These are phyloP conservation scores for Septoria linicola DNA, from an alignment of 2,329 filamentous ascomycete genomes.

Conservation along the genomic window DNA sequence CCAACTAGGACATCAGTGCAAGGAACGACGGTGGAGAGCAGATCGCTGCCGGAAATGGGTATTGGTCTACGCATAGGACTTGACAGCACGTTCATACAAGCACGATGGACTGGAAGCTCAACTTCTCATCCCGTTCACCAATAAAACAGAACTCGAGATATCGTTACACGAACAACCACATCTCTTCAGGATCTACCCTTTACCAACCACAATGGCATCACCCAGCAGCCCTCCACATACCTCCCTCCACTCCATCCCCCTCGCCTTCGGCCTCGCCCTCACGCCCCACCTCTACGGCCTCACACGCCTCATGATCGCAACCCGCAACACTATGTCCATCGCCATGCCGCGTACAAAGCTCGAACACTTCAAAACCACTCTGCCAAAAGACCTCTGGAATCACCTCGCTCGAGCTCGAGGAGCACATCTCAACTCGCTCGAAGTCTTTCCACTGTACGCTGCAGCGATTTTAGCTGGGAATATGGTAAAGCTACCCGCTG, in stretches of 20 bases:
- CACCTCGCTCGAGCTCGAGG: conserved; percentile 29
- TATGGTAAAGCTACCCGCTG: conserved; percentile 22
- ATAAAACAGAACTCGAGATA: too few species aligned
- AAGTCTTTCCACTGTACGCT: conserved; percentile 44
- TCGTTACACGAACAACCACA: too few species aligned
- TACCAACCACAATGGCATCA: too few species aligned
- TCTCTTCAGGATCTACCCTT: too few species aligned
- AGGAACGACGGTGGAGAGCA: too few species aligned
- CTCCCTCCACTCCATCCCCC: conserved; percentile 12
- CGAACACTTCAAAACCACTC: conserved; percentile 29
- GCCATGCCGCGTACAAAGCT: conserved; percentile 32
- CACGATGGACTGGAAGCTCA: too few species aligned
- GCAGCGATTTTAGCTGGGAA: conserved; percentile 38
- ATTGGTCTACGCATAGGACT: too few species aligned
- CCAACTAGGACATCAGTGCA: too few species aligned
- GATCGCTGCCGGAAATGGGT: too few species aligned
- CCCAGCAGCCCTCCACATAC: too few species aligned
- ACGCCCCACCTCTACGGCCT: conserved; percentile 29
- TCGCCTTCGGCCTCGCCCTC: conserved; percentile 28
- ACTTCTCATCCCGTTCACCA: too few species aligned
- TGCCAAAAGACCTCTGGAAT: conserved; percentile 28
- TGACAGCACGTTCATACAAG: too few species aligned
- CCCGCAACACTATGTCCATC: conserved; percentile 25
- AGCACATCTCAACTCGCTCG: conserved; percentile 50
- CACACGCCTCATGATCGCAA: conserved; percentile 29